These are phyloP conservation scores for Penicillium atrosanguineum DNA, from an alignment of 495 filamentous ascomycete species.

Conservation along the genomic window DNA sequence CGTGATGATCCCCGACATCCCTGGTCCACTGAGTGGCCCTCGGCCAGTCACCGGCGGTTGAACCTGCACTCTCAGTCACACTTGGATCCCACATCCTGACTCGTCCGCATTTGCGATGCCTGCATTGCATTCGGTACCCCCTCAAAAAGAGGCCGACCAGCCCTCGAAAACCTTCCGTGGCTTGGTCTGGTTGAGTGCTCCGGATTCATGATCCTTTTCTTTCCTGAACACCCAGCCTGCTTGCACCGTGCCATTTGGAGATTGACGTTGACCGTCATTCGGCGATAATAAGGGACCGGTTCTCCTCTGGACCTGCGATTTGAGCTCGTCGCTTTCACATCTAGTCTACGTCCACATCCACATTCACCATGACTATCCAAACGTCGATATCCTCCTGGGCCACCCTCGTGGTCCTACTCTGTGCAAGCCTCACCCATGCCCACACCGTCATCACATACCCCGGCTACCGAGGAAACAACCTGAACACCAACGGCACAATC, in stretches of 20 bases:
- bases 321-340: slow-evolving; percentile 4
- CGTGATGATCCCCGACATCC: slow-evolving; percentile 30
- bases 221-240: neutral
- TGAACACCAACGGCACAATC: slow-evolving; percentile 68
- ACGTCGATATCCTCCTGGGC: slow-evolving; percentile 49
- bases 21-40: slow-evolving; percentile 8
- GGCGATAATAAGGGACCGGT: slow-evolving; percentile 2
- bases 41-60: slow-evolving; percentile 15
- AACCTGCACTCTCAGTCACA: slow-evolving; percentile 39
- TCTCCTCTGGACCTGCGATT: neutral
- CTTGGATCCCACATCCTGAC: slow-evolving; percentile 30
- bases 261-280: slow-evolving; percentile 8
- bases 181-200: slow-evolving; percentile 31
- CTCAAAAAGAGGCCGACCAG: slow-evolving; percentile 38
- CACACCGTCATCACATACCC: slow-evolving; percentile 93
- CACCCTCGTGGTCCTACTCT: slow-evolving; percentile 48
- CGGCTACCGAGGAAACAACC: slow-evolving; percentile 90
- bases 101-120: slow-evolving; percentile 21
- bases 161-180: slow-evolving; percentile 27
- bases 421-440: slow-evolving; percentile 56
- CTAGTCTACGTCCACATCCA: slow-evolving; percentile 5
- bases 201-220: slow-evolving; percentile 9
- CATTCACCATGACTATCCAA: slow-evolving; percentile 27
- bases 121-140: slow-evolving; percentile 20
- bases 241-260: slow-evolving; percentile 4